phyloP scores from a whole-genome alignment of 805 yeast species.

The Zygosaccharomyces kombuchaensis region DNA sequence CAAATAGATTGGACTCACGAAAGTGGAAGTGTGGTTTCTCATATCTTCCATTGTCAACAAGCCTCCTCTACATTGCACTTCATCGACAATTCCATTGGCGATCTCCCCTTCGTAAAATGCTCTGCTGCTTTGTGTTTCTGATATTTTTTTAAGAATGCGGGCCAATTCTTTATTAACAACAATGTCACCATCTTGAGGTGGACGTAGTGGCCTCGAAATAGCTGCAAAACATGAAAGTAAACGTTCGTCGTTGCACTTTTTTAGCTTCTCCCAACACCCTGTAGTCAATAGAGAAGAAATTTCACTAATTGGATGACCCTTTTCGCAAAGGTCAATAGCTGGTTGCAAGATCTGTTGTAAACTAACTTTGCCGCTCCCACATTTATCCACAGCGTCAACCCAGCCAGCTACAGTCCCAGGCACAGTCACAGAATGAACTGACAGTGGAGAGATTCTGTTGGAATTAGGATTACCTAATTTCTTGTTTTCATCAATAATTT shows the following conservation, averaged over 20 bases:
- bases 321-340: slow-evolving; percentile 63
- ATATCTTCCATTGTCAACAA: slow-evolving; percentile 54
- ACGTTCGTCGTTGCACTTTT: slow-evolving; percentile 1
- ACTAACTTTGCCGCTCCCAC: slow-evolving; percentile 69
- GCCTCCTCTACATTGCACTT: slow-evolving; percentile 51
- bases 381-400: slow-evolving; percentile 60
- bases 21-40: slow-evolving; percentile 50
- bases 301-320: slow-evolving; percentile 62
- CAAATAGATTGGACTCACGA: slow-evolving; percentile 59
- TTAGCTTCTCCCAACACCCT: slow-evolving; percentile 35
- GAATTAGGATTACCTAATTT: slow-evolving; percentile 41
- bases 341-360: slow-evolving; percentile 56
- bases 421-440: slow-evolving; percentile 60
- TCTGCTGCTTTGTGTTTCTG: slow-evolving; percentile 47
- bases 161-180: slow-evolving; percentile 52
- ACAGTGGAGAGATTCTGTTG: slow-evolving; percentile 46
- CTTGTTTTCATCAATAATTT: neutral
- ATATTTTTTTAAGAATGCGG: slow-evolving; percentile 47
- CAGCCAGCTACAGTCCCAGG: slow-evolving; percentile 83
- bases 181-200: slow-evolving; percentile 59
- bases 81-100: slow-evolving; percentile 59
- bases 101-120: slow-evolving; percentile 71
- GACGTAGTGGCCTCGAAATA: slow-evolving; percentile 30
- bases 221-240: slow-evolving; percentile 26
- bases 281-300: slow-evolving; percentile 53